Evolutionary conservation across 495 filamentous ascomycete genomes (phyloP).

Genomic region (Hyaloscypha finlandica): DNA sequence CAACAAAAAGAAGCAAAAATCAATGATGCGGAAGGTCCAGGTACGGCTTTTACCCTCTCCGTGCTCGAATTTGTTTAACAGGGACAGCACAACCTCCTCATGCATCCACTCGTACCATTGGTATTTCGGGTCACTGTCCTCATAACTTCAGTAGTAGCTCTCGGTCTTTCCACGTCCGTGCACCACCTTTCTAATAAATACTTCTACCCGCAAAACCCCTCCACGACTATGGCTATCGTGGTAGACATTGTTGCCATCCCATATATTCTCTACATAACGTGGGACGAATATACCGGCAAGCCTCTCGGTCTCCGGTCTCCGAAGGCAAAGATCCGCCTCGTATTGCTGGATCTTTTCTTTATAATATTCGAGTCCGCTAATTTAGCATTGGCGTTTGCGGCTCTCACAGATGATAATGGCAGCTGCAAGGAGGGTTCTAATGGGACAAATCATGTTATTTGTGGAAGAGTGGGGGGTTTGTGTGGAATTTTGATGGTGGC

Average conservation of each 20-base stretch:
- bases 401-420: constrained; percentile 70
- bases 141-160: constrained; percentile 75
- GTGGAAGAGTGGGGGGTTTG: constrained; percentile 72
- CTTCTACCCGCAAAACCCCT: constrained; percentile 50
- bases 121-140: constrained; percentile 81
- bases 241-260: constrained; percentile 87
- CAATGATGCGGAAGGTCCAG: constrained; percentile 56
- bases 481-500: constrained; percentile 80
- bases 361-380: constrained; percentile 96
- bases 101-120: constrained; percentile 83
- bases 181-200: constrained; percentile 57
- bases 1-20: constrained; percentile 39
- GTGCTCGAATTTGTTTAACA: constrained; percentile 14
- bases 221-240: constrained; percentile 85
- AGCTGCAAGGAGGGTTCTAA: constrained; percentile 54
- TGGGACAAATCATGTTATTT: constrained; percentile 50
- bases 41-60: constrained; percentile 26
- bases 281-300: constrained; percentile 93
- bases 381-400: constrained; percentile 83
- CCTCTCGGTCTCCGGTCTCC: constrained; percentile 84
- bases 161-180: constrained; percentile 78
- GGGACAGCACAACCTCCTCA: constrained; percentile 55
- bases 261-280: constrained; percentile 91
- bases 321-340: constrained; percentile 79
- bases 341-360: constrained; percentile 91